phyloP scores from a whole-genome alignment of 2,329 filamentous ascomycete species.

The Lachnellula willkommii region DNA sequence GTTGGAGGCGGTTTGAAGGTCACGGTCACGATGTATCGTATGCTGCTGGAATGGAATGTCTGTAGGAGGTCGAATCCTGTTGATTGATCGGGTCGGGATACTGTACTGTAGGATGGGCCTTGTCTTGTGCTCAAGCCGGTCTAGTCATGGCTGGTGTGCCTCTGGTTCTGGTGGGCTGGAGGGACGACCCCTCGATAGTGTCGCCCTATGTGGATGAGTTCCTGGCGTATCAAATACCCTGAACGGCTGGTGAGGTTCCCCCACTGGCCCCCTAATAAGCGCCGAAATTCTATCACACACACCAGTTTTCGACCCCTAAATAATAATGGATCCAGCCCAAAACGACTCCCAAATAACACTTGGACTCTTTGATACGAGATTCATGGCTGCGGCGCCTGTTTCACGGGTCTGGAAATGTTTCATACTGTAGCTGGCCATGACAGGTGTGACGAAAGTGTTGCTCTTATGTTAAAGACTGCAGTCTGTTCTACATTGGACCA shows the following conservation, averaged over 20 bases:
- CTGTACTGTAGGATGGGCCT: not conserved
- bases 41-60: not conserved
- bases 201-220: not conserved
- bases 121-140: slow-evolving; percentile 1
- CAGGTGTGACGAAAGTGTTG: slow-evolving; percentile 19
- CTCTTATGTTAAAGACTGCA: slow-evolving; percentile 17
- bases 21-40: not conserved
- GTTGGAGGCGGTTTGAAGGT: not conserved
- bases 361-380: not conserved
- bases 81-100: not conserved
- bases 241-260: not conserved
- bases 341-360: not conserved
- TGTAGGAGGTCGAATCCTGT: not conserved
- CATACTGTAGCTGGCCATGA: slow-evolving; percentile 21
- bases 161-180: not conserved
- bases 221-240: slow-evolving; percentile 1
- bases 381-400: slow-evolving; percentile 20
- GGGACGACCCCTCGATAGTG: slow-evolving; percentile 1
- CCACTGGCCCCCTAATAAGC: slow-evolving; percentile 4
- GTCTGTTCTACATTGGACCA: slow-evolving; percentile 6
- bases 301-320: not conserved
- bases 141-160: not conserved
- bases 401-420: slow-evolving; percentile 21
- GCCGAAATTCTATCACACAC: slow-evolving; percentile 3
- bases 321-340: not conserved